Evolutionary conservation across 345 rosid genomes (phyloP).

Genomic region (Turritis glabra): DNA sequence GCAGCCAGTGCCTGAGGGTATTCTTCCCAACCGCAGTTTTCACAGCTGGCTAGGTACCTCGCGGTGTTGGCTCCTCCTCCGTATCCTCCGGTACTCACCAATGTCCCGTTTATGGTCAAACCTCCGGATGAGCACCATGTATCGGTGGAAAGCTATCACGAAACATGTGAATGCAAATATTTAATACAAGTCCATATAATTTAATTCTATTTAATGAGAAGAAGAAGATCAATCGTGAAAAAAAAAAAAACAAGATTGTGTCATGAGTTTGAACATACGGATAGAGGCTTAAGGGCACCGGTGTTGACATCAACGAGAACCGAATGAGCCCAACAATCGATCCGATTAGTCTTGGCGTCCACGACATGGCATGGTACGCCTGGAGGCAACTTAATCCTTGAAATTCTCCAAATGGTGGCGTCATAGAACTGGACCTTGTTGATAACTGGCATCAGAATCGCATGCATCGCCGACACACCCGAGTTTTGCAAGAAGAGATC

Average conservation of each 20-base stretch:
- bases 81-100: slow-evolving; percentile 80
- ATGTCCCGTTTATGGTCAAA: slow-evolving; percentile 57
- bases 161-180: slow-evolving; percentile 21
- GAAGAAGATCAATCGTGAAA: background rate
- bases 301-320: slow-evolving; percentile 54
- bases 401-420: slow-evolving; percentile 66
- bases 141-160: slow-evolving; percentile 58
- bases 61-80: slow-evolving; percentile 65
- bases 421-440: slow-evolving; percentile 70
- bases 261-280: slow-evolving; percentile 38
- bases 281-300: slow-evolving; percentile 47
- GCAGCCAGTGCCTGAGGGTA: slow-evolving; percentile 65
- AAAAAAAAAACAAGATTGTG: background rate
- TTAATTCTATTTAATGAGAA: background rate
- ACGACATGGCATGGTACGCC: slow-evolving; percentile 48
- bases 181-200: slow-evolving; percentile 11
- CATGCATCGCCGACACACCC: slow-evolving; percentile 90
- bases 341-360: slow-evolving; percentile 27
- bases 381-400: slow-evolving; percentile 46
- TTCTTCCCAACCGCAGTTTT: slow-evolving; percentile 61
- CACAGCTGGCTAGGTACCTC: slow-evolving; percentile 49
- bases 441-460: slow-evolving; percentile 59
- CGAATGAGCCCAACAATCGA: slow-evolving; percentile 78
- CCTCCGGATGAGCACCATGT: slow-evolving; percentile 99
- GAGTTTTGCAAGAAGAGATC: slow-evolving; percentile 53